Evolutionary conservation across 2,329 filamentous ascomycete genomes (phyloP), one percentile per base, ranked within the genome.

Genomic region (Alternaria conjuncta): DNA sequence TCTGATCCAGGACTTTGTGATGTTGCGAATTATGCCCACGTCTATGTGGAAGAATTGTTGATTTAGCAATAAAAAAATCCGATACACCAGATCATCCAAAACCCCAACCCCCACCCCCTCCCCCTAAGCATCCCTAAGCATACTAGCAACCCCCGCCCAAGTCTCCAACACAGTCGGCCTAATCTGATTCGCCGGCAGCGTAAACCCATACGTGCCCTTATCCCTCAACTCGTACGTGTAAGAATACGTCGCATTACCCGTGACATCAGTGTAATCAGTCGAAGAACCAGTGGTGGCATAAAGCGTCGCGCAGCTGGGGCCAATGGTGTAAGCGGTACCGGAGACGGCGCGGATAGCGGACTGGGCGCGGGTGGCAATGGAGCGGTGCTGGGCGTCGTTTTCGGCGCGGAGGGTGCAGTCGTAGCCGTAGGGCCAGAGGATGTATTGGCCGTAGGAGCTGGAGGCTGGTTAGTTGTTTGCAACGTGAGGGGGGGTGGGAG

Each of bases 301-400:
- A 60, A 90, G 84, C 30, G 87, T 89, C 18, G 80, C 80, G 75
- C 89, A 90, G 66, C 86, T 83, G 4, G 83, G 83, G 3, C 85
- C 85, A 73, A 56, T 72, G 62, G 77, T 82, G 82, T 60, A 79
- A 10, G 64, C 58, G 9, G 82, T 85, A 3, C 82, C 82, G 50
- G 87, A 86, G 2, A 87, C 84, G 0, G 85, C 85, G 21, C 83
- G 75, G 70, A 90, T 87, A 12, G 87, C 87, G 5, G 82, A 75
- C 11, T 83, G 82, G 11, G 82, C 82, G 13, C 81, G 78, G 12
- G 74, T 73, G 4, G 86, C 86, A 1, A 90, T 80, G 0, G 77
- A 74, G 69, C 85, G 83, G 60, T 86, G 82, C 60, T 84, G 78
- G 8, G 80, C 73, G 64, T 86, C 80, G 67, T 87, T 86, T 43